Conservation (phyloP, 2,329 filamentous ascomycete species). For the Rutstroemia sp. region DNA sequence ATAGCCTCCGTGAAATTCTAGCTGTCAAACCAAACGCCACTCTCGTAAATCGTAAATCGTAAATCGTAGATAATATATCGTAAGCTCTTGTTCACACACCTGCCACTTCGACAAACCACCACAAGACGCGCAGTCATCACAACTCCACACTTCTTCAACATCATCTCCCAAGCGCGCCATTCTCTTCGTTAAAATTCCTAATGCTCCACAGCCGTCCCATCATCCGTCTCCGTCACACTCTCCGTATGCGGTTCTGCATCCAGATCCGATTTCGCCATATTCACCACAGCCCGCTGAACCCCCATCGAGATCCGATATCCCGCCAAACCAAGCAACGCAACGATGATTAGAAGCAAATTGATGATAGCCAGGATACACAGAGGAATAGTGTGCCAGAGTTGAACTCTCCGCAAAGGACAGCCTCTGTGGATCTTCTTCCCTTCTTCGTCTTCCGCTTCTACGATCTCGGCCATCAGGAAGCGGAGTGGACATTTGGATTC, state of each 20-base stretch:
- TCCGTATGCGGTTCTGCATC: slow-evolving; percentile 11
- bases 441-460: slow-evolving; percentile 14
- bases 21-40: not conserved
- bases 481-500: slow-evolving; percentile 23
- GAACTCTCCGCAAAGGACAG: slow-evolving; percentile 22
- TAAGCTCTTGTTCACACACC: not conserved
- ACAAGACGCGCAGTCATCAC: not conserved
- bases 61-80: not conserved
- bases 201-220: not conserved
- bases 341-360: slow-evolving; percentile 24
- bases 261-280: slow-evolving; percentile 12
- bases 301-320: slow-evolving; percentile 19
- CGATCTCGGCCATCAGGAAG: slow-evolving; percentile 21
- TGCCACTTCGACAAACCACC: not conserved
- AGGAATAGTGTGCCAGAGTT: slow-evolving; percentile 26
- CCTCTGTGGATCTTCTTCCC: slow-evolving; percentile 9
- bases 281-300: slow-evolving; percentile 12
- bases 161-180: not conserved
- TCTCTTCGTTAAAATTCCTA: not conserved
- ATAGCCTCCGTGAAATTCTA: not conserved
- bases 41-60: not conserved
- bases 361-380: slow-evolving; percentile 23
- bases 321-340: slow-evolving; percentile 23
- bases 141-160: not conserved
- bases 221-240: slow-evolving; percentile 9